Base-by-base conservation (phyloP, 2,329 filamentous ascomycete genomes). In the Cladosporium velox region DNA sequence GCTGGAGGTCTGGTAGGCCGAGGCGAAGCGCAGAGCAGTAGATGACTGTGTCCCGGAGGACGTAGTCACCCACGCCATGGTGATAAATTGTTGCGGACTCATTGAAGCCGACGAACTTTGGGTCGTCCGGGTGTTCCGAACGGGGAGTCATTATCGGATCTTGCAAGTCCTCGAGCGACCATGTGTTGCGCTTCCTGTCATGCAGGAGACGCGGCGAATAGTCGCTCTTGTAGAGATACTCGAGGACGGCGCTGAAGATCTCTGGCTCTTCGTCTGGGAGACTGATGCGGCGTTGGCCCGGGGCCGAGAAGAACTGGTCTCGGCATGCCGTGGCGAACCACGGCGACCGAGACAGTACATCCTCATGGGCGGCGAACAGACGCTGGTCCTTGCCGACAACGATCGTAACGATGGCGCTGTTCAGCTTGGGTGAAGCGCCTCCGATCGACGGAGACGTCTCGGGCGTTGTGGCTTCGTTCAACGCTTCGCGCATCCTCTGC, bases 221-320 rank as follows among this genome's bases (percentile, higher is more conserved):
- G 85, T 96, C 93, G 72, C 91, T 92, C 84, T 96, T 96, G 89
- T 97, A 97, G 72, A 97, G 88, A 79, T 93, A 97, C 84, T 97
- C 93, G 82, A 97, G 92, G 75, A 97, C 85, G 76, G 91, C 93
- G 78, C 92, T 96, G 81, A 97, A 91, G 79, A 96, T 87, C 84
- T 96, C 93, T 72, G 93, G 92, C 83, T 96, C 92, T 85, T 88
- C 87, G 72, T 87, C 85, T 86, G 90, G 84, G 84, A 91, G 84
- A 87, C 90, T 79, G 87, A 92, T 87, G 87, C 91, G 87, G 83
- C 91, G 88, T 85, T 88, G 82, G 81, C 81, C 79, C 41, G 74
- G 71, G 67, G 82, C 85, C 77, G 91, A 90, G 79, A 90, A 86
- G 82, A 90, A 91, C 78, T 90, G 87, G 77, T 87, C 87, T 75